Evolutionary conservation across 495 filamentous ascomycete genomes (phyloP), one percentile per base, ranked within the genome.

Genomic region (Podospora bellae-mahoneyi): DNA sequence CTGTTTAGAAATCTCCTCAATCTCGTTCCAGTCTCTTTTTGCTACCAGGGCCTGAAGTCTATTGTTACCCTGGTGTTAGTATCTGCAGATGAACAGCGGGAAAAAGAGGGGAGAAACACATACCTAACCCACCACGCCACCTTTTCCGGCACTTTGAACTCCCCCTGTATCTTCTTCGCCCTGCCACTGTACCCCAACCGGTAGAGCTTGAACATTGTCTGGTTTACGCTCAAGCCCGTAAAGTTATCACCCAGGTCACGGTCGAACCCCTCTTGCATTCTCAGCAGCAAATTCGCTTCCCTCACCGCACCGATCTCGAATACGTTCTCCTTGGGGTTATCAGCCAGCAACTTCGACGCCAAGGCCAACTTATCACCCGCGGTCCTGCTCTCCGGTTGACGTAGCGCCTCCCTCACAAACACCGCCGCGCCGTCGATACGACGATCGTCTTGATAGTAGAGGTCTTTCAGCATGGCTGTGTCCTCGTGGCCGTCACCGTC

Each of bases 371-470:
- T 97, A 75, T 98, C 96, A 3, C 73, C 76, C 5, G 84, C 78
- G 2, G 88, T 86, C 32, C 85, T 79, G 16, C 85, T 77, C 55
- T 90, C 88, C 0, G 84, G 81, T 73, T 92, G 88, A 5, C 82
- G 77, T 5, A 97, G 78, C 0, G 92, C 92, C 80, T 99, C 94
- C 16, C 86, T 84, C 57, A 98, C 76, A 58, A 98, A 90, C 6
- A 97, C 87, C 68, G 93, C 90, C 1, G 95, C 89, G 19, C 95
- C 93, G 68, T 99, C 96, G 26, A 92, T 80, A 0, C 93, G 90
- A 6, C 94, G 90, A 77, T 99, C 95, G 73, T 98, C 96, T 80
- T 98, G 95, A 74, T 99, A 98, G 80, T 94, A 99, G 27, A 99
- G 84, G 76, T 98, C 95, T 74, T 97, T 98, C 13, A 97, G 86